Evolutionary conservation across 1,139 yeast genomes (phyloP).

Genomic region (Yamadazyma friedrichii): DNA sequence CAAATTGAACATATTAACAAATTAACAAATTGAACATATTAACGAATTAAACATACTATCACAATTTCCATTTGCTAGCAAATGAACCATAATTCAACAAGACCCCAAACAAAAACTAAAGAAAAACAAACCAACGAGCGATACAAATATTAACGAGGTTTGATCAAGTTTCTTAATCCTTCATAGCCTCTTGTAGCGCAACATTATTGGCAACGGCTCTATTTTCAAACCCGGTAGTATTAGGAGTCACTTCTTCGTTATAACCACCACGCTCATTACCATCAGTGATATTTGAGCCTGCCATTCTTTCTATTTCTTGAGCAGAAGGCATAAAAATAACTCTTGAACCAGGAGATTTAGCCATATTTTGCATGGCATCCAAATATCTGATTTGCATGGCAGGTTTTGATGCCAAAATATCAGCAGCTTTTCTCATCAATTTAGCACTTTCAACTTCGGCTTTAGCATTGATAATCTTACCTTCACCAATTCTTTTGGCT

Average conservation of each 20-base stretch:
- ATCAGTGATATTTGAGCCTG: constrained; percentile 20
- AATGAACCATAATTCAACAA: not conserved
- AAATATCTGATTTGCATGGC: constrained; percentile 80
- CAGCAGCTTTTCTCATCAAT: constrained; percentile 78
- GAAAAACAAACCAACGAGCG: too few species aligned
- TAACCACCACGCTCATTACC: constrained; percentile 14
- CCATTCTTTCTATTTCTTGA: constrained; percentile 40
- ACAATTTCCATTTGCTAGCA: not conserved
- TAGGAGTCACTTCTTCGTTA: constrained; percentile 16
- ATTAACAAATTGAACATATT: too few species aligned
- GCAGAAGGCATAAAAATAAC: constrained; percentile 74
- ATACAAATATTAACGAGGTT: too few species aligned
- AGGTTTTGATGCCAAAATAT: constrained; percentile 69
- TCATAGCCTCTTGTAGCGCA: constrained; percentile 32
- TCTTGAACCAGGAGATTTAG: constrained; percentile 57
- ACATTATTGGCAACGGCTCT: constrained; percentile 22
- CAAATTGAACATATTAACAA: too few species aligned
- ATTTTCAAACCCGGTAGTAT: constrained; percentile 12
- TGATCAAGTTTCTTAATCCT: constrained; percentile 1
- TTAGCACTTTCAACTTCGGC: constrained; percentile 79
- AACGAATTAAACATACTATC: not conserved
- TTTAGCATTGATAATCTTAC: constrained; percentile 71
- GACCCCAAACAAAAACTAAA: not conserved
- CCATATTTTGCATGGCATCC: constrained; percentile 80
- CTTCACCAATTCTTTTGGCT: constrained; percentile 75